phyloP scores from a whole-genome alignment of 192 early-diverging fungal species.

The Coemansia sp. region DNA sequence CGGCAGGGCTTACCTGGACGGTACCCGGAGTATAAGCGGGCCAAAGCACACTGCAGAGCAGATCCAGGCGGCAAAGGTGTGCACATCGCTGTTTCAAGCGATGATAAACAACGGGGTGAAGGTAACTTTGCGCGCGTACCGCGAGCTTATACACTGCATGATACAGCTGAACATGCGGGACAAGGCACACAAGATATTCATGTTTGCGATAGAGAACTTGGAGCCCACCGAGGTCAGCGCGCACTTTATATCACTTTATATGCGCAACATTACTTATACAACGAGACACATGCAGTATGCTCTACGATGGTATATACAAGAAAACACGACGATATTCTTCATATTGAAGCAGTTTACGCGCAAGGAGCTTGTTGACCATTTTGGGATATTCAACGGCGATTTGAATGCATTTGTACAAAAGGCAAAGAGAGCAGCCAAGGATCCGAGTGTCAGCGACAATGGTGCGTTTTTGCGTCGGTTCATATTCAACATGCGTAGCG shows the following conservation, averaged over 20 bases:
- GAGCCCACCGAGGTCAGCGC: slow-evolving; percentile 13
- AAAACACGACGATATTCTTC: slow-evolving; percentile 7
- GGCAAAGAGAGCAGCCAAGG: slow-evolving; percentile 7
- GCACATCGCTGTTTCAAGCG: slow-evolving; percentile 38
- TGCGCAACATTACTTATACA: slow-evolving; percentile 28
- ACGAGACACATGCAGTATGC: slow-evolving; percentile 25
- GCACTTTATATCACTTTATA: slow-evolving; percentile 27
- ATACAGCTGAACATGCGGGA: slow-evolving; percentile 28
- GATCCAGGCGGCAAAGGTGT: slow-evolving; percentile 32
- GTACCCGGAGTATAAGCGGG: neutral
- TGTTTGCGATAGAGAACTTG: slow-evolving; percentile 43
- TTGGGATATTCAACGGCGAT: slow-evolving; percentile 46
- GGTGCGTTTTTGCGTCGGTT: slow-evolving; percentile 22
- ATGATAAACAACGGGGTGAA: slow-evolving; percentile 25
- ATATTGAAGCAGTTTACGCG: slow-evolving; percentile 16
- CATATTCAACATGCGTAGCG: slow-evolving; percentile 21
- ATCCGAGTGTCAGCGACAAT: slow-evolving; percentile 5
- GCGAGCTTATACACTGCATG: slow-evolving; percentile 47
- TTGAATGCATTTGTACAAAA: slow-evolving; percentile 22
- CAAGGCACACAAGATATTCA: slow-evolving; percentile 43
- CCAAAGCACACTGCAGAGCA: slow-evolving; percentile 10
- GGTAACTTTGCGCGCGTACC: slow-evolving; percentile 34
- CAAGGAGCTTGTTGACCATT: slow-evolving; percentile 29
- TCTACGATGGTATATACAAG: slow-evolving; percentile 15
- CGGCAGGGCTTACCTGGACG: neutral